These are phyloP conservation scores for Madurella mycetomatis DNA, from an alignment of 2,329 filamentous ascomycete species.

Conservation along the genomic window DNA sequence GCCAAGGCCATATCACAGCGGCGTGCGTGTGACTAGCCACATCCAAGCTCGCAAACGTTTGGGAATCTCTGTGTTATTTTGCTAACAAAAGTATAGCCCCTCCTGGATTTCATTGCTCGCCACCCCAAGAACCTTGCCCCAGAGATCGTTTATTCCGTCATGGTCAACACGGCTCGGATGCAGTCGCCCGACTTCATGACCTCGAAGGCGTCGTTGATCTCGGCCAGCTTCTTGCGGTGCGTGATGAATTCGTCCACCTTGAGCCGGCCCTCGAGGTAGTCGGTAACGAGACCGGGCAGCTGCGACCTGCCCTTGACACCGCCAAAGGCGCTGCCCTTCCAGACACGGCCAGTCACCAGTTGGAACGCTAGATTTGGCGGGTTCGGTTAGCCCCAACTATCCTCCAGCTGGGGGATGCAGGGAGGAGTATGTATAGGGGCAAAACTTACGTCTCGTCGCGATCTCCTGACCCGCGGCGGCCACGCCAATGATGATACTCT, in stretches of 20 bases:
- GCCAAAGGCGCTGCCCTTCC: constrained; percentile 97
- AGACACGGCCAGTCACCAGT: constrained; percentile 93
- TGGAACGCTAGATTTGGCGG: constrained; percentile 64
- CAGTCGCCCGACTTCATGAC: constrained; percentile 96
- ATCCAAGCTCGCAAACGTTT: no score
- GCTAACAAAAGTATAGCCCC: background rate
- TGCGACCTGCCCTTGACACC: constrained; percentile 97
- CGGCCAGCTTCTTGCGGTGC: constrained; percentile 74
- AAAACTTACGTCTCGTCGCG: constrained; percentile 75
- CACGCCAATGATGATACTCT: constrained; percentile 97
- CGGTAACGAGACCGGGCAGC: constrained; percentile 77
- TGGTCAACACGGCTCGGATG: constrained; percentile 86
- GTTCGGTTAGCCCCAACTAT: constrained; percentile 10
- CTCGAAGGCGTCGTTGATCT: constrained; percentile 83
- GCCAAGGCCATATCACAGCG: no score
- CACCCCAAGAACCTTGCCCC: background rate
- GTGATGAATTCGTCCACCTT: constrained; percentile 99
- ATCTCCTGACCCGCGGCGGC: constrained; percentile 96
- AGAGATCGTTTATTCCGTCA: constrained; percentile 36
- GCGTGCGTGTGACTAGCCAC: no score
- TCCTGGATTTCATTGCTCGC: background rate
- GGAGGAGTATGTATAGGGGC: background rate
- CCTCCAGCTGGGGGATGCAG: constrained; percentile 5
- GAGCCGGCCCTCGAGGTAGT: constrained; percentile 84
- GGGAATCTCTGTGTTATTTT: background rate